Evolutionary conservation across 2,329 filamentous ascomycete genomes (phyloP).

Genomic region (Penicillium sp.): DNA sequence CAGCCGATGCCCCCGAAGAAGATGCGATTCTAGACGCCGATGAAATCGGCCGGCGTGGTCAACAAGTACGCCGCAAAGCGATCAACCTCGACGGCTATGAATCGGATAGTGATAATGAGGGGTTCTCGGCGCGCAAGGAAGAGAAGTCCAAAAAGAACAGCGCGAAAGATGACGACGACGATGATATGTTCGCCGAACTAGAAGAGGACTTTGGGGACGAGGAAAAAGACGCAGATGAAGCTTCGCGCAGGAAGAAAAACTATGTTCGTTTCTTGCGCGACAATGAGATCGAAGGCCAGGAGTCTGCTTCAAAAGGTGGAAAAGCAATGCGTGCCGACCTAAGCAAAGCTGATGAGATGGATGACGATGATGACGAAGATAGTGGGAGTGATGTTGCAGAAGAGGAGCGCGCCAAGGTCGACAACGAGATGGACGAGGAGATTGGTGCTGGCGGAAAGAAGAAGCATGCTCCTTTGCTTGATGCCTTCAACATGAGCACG

Average conservation of each 20-base stretch:
- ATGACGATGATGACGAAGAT: conserved; percentile 61
- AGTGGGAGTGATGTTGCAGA: conserved; percentile 64
- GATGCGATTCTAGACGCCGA: conserved; percentile 83
- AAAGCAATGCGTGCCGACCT: conserved; percentile 63
- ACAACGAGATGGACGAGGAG: conserved; percentile 81
- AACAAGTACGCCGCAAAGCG: conserved; percentile 82
- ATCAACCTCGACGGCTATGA: conserved; percentile 98
- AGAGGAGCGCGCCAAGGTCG: conserved; percentile 67
- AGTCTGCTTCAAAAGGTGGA: conserved; percentile 69
- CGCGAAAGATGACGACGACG: conserved; percentile 41
- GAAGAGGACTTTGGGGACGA: conserved; percentile 61
- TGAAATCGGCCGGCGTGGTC: conserved; percentile 75
- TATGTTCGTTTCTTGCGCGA: conserved; percentile 61
- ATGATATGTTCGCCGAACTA: conserved; percentile 80
- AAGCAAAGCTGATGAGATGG: conserved; percentile 56
- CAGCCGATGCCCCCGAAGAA: conserved; percentile 74
- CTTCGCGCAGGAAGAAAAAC: conserved; percentile 61
- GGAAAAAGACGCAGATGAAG: conserved; percentile 53
- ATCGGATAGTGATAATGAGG: conserved; percentile 88
- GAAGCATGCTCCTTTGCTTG: conserved; percentile 87
- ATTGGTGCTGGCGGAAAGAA: conserved; percentile 88
- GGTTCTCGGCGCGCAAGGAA: conserved; percentile 74
- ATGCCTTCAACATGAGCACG: conserved; percentile 89
- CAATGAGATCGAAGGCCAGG: conserved; percentile 77
- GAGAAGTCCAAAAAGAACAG: conserved; percentile 50